These are phyloP conservation scores for Populus tomentosa DNA, from an alignment of 441 rosid genomes.

Conservation along the genomic window DNA sequence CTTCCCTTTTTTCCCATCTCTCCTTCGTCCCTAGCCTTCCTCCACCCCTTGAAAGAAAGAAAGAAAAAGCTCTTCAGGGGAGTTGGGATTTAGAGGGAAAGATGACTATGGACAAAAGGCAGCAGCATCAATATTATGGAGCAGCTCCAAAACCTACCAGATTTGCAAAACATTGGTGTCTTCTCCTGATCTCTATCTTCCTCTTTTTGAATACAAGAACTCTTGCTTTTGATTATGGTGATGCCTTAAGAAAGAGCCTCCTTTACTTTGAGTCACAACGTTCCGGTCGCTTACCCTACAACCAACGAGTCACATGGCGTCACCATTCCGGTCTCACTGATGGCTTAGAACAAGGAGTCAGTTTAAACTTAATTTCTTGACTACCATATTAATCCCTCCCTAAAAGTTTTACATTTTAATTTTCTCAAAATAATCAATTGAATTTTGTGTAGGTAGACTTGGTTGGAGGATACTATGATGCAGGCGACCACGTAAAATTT, in stretches of 20 bases:
- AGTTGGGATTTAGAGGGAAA: constrained; percentile 3
- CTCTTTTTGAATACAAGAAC: constrained; percentile 6
- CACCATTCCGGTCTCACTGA: constrained; percentile 93
- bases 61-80: constrained; percentile 15
- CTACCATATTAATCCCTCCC: no score
- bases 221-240: constrained; percentile 49
- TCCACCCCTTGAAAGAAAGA: constrained; percentile 13
- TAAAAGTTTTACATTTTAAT: no score
- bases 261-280: constrained; percentile 91
- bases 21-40: constrained; percentile 5
- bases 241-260: constrained; percentile 80
- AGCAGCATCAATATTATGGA: not conserved
- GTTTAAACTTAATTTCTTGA: constrained; percentile 11
- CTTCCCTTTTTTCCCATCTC: not conserved
- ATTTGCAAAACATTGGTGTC: constrained; percentile 15
- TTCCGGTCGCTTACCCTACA: constrained; percentile 90
- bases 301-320: constrained; percentile 85
- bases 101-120: constrained; percentile 13
- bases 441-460: constrained; percentile 58
- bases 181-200: constrained; percentile 27
- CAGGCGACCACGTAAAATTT: constrained; percentile 59
- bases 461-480: constrained; percentile 94
- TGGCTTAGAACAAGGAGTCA: constrained; percentile 89
- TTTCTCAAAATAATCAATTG: not conserved
- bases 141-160: not conserved